Conservation (phyloP, 108 stramenopile genomes). For the Aurantiochytrium sp. region DNA sequence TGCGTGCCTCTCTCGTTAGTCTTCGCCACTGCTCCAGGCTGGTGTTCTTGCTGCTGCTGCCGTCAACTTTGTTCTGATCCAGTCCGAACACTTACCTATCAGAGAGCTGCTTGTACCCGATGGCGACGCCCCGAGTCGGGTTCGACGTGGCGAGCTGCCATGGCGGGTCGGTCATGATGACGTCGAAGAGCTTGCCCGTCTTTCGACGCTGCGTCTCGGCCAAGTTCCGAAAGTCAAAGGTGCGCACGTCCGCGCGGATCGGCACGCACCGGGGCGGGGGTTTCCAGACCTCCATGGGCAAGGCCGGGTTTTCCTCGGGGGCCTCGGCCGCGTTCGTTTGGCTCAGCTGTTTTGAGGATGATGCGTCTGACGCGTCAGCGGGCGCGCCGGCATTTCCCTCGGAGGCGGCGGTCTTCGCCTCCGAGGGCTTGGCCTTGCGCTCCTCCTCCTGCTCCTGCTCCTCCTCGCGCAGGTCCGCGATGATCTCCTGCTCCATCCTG, state of each 20-base stretch:
- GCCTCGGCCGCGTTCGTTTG: too few species aligned
- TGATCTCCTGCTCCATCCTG: neutral
- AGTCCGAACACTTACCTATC: conserved; percentile 26
- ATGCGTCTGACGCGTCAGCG: too few species aligned
- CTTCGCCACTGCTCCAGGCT: too few species aligned
- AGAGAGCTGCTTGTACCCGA: conserved; percentile 25
- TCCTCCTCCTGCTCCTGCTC: neutral
- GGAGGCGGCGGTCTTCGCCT: neutral
- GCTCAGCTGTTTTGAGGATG: too few species aligned
- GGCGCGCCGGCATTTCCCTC: too few species aligned
- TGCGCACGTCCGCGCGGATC: conserved; percentile 3
- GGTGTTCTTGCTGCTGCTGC: too few species aligned
- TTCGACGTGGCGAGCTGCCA: conserved; percentile 30
- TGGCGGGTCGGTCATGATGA: conserved; percentile 10
- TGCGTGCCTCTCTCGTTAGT: too few species aligned
- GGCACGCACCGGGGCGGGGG: neutral
- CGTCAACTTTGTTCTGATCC: too few species aligned
- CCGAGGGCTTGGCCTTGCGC: neutral
- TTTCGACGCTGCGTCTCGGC: neutral
- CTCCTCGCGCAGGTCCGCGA: neutral
- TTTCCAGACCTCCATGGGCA: neutral
- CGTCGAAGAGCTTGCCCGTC: neutral
- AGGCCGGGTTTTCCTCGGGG: neutral
- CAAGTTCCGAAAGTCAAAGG: neutral
- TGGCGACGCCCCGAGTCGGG: conserved; percentile 11